A percentile compares a stretch with the other conserved stretches of the same genome.
Conservation (phyloP, 768 basidiomycete genomes). For the Hebeloma cylindrosporum region DNA sequence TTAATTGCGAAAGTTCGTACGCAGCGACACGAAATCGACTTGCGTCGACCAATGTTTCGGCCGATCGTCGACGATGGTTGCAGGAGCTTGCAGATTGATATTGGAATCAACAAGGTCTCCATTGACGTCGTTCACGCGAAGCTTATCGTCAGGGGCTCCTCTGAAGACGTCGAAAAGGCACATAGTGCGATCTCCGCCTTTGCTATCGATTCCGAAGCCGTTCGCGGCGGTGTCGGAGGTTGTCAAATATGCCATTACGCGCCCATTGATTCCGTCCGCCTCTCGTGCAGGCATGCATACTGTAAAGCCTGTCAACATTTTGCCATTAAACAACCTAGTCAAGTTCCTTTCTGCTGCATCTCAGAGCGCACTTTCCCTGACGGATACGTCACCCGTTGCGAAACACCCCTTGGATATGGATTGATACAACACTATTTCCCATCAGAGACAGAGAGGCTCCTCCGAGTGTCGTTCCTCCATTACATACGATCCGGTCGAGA, state of each 20-base stretch:
- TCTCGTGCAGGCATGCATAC: slow-evolving; percentile 53
- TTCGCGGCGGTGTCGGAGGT: slow-evolving; percentile 4
- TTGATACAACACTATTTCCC: slow-evolving; percentile 40
- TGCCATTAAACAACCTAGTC: slow-evolving; percentile 35
- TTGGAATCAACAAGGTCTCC: slow-evolving; percentile 42
- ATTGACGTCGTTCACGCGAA: slow-evolving; percentile 42
- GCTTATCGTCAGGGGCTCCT: slow-evolving; percentile 43
- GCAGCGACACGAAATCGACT: slow-evolving; percentile 31
- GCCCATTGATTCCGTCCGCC: slow-evolving; percentile 31
- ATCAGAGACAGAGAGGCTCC: slow-evolving; percentile 38
- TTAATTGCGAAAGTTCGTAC: slow-evolving; percentile 40
- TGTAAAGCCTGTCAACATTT: slow-evolving; percentile 50
- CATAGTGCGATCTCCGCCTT: slow-evolving; percentile 23
- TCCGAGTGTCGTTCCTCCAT: slow-evolving; percentile 42
- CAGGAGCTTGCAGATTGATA: slow-evolving; percentile 32
- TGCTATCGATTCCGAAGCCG: slow-evolving; percentile 13
- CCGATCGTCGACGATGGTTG: slow-evolving; percentile 41
- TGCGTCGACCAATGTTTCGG: slow-evolving; percentile 30
- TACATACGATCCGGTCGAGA: slow-evolving; percentile 40
- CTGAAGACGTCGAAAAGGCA: slow-evolving; percentile 29
- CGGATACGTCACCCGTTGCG: slow-evolving; percentile 25
- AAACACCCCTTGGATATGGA: slow-evolving; percentile 35
- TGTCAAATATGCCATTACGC: slow-evolving; percentile 44
- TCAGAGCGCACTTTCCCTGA: slow-evolving; percentile 20
- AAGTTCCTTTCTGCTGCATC: slow-evolving; percentile 39